Conservation (phyloP, 1,284 basidiomycete species). For the Acaromyces ingoldii region DNA sequence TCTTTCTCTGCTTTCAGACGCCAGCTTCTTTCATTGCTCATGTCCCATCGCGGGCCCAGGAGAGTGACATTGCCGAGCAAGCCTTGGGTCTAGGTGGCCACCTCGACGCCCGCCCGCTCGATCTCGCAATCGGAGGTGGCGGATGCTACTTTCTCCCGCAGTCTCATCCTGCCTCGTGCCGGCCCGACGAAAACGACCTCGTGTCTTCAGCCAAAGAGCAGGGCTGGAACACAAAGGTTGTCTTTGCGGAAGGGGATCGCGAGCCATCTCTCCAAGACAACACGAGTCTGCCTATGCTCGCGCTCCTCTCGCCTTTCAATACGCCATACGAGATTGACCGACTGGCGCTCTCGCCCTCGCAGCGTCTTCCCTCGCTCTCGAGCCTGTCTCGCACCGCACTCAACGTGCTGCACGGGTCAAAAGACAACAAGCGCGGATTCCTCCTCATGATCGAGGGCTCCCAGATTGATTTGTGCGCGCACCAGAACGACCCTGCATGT, state of each 20-base stretch:
- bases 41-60: slow-evolving; percentile 31
- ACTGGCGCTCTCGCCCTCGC: slow-evolving; percentile 21
- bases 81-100: slow-evolving; percentile 25
- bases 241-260: slow-evolving; percentile 4
- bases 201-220: slow-evolving; percentile 25
- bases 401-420: slow-evolving; percentile 27
- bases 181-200: slow-evolving; percentile 48
- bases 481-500: slow-evolving; percentile 43
- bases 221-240: slow-evolving; percentile 23
- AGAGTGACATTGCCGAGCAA: slow-evolving; percentile 28
- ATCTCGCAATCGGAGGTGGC: slow-evolving; percentile 52
- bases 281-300: slow-evolving; percentile 30
- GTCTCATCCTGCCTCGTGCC: slow-evolving; percentile 32
- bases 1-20: slow-evolving; percentile 18
- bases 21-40: slow-evolving; percentile 52
- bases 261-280: neutral
- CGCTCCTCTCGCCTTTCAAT: slow-evolving; percentile 29
- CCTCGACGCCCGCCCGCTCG: slow-evolving; percentile 23
- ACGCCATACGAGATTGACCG: slow-evolving; percentile 51
- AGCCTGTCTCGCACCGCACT: slow-evolving; percentile 50
- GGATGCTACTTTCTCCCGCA: slow-evolving; percentile 51
- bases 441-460: slow-evolving; percentile 49
- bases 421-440: slow-evolving; percentile 37
- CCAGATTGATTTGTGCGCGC: slow-evolving; percentile 46
- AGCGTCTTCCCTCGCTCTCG: slow-evolving; percentile 46